phyloP scores from a whole-genome alignment of 2,329 filamentous ascomycete species.

The Rugonectria rugulosa region DNA sequence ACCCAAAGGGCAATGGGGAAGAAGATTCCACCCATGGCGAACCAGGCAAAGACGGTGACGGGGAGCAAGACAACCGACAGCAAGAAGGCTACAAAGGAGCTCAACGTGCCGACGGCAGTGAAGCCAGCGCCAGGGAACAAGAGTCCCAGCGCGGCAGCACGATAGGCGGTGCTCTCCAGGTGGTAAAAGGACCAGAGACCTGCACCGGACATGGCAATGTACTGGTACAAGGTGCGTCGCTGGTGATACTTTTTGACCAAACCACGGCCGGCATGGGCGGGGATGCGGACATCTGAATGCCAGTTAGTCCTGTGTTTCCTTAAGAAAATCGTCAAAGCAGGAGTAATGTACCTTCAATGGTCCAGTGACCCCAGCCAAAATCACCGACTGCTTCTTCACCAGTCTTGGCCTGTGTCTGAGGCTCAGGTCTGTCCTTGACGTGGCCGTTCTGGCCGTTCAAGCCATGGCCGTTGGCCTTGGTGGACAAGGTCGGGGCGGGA shows the following conservation, averaged over 20 bases:
- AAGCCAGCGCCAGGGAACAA: slow-evolving; percentile 23
- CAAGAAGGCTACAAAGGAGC: slow-evolving; percentile 2
- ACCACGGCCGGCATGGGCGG: slow-evolving; percentile 10
- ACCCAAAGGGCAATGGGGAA: slow-evolving; percentile 20
- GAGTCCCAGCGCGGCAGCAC: slow-evolving; percentile 17
- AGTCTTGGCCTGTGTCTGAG: no score
- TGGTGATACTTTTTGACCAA: slow-evolving; percentile 22
- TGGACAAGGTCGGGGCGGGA: neutral
- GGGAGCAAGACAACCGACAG: slow-evolving; percentile 12
- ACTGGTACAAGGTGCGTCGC: slow-evolving; percentile 13
- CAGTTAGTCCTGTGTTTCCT: neutral
- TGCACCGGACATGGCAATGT: slow-evolving; percentile 1
- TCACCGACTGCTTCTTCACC: slow-evolving; percentile 19
- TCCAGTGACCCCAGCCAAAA: slow-evolving; percentile 23
- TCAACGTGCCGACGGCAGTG: slow-evolving; percentile 17
- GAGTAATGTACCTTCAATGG: slow-evolving; percentile 4
- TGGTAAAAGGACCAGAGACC: slow-evolving; percentile 16
- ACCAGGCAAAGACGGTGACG: slow-evolving; percentile 21
- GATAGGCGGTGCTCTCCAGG: slow-evolving; percentile 4
- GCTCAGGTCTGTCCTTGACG: neutral
- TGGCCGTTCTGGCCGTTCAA: neutral
- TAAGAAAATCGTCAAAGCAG: neutral
- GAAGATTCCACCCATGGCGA: slow-evolving; percentile 23
- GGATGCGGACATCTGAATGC: slow-evolving; percentile 15
- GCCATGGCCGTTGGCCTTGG: neutral